Evolutionary conservation across 2,329 filamentous ascomycete species (phyloP).

Genomic region (Diaporthe aspalathi): DNA sequence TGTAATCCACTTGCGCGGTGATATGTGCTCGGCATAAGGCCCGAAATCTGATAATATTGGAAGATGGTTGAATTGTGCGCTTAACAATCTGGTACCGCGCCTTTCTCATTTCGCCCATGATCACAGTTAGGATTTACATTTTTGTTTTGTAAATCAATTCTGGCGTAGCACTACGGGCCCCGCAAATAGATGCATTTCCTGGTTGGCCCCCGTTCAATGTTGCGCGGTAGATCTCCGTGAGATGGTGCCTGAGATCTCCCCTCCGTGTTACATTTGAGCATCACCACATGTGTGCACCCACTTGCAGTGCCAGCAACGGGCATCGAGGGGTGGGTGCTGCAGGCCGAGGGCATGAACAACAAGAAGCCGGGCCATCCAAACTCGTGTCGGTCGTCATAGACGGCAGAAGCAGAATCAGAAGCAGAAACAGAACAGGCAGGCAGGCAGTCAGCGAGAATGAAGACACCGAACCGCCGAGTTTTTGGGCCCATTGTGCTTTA

Average conservation of each 20-base stretch:
- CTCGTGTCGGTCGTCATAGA: conserved; percentile 15
- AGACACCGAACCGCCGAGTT: conserved; percentile 12
- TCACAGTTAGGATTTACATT: background rate
- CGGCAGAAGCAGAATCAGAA: background rate
- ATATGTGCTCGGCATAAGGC: background rate
- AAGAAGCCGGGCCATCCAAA: conserved; percentile 10
- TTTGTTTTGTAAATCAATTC: conserved; percentile 4
- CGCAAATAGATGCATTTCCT: background rate
- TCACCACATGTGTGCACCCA: no score
- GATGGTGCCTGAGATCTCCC: conserved; percentile 20
- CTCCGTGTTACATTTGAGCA: background rate
- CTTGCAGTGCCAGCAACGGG: background rate
- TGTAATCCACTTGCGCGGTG: conserved; percentile 3
- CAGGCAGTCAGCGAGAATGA: background rate
- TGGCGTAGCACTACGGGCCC: background rate
- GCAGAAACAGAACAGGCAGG: background rate
- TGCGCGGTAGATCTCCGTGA: conserved; percentile 11
- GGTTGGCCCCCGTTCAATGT: background rate
- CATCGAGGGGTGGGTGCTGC: background rate
- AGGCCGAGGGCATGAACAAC: background rate
- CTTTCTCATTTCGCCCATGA: background rate
- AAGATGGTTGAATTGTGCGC: background rate
- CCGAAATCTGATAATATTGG: background rate
- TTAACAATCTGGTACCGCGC: background rate
- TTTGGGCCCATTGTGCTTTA: conserved; percentile 5